phyloP scores from a whole-genome alignment of 2,329 filamentous ascomycete species.

The Pleomassaria siparia region DNA sequence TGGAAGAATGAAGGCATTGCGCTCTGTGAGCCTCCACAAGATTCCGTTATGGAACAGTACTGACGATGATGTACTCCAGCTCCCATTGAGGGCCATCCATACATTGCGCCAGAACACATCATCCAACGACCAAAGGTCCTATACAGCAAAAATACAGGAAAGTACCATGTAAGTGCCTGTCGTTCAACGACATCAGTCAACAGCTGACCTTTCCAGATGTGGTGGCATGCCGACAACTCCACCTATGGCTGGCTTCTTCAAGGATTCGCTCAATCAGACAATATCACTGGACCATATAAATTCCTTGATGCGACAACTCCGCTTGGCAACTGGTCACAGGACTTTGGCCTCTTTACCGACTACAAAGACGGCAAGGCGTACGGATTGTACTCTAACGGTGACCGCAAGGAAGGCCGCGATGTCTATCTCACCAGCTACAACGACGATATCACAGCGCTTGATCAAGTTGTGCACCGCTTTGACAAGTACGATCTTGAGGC shows the following conservation, averaged over 20 bases:
- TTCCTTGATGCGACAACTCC: constrained; percentile 58
- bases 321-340: constrained; percentile 64
- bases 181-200: not conserved
- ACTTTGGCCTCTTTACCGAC: constrained; percentile 63
- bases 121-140: constrained; percentile 66
- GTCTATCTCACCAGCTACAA: constrained; percentile 60
- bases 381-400: constrained; percentile 62
- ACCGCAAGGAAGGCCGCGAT: constrained; percentile 57
- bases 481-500: constrained; percentile 63
- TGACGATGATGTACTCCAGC: not conserved
- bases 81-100: constrained; percentile 57
- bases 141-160: constrained; percentile 55
- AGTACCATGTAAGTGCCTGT: constrained; percentile 63
- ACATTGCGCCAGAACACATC: constrained; percentile 58
- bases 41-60: not conserved
- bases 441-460: constrained; percentile 53
- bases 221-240: constrained; percentile 63
- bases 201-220: constrained; percentile 45
- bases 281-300: constrained; percentile 56
- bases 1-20: constrained; percentile 62
- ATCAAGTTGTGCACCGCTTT: constrained; percentile 57
- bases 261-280: constrained; percentile 57
- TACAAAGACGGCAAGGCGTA: constrained; percentile 60
- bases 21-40: no score
- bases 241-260: constrained; percentile 60